A percentile compares a stretch with the other conserved stretches of the same genome.
These are phyloP conservation scores for Saccharomycopsis sp. DNA, from an alignment of 805 yeast species.

Conservation along the genomic window DNA sequence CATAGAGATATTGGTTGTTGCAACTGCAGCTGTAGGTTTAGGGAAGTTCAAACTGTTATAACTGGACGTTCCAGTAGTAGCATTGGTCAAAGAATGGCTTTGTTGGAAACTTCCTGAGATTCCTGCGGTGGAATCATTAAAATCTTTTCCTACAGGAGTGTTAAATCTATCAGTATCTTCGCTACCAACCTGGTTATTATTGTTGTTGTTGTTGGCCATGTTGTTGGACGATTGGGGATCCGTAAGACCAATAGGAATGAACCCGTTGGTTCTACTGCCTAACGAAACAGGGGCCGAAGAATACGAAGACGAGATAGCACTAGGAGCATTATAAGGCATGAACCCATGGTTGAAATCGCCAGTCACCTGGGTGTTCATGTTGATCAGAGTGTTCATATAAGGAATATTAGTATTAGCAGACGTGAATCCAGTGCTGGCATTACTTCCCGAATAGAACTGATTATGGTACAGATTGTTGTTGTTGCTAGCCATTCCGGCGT, in stretches of 20 bases:
- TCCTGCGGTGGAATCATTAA: slow-evolving; percentile 8
- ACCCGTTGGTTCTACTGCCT: slow-evolving; percentile 23
- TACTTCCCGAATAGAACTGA: slow-evolving; percentile 5
- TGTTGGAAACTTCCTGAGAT: slow-evolving; percentile 4
- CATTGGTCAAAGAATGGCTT: neutral
- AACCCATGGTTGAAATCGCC: slow-evolving; percentile 21
- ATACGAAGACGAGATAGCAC: slow-evolving; percentile 41
- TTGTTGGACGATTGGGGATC: slow-evolving; percentile 6
- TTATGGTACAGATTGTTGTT: slow-evolving; percentile 7
- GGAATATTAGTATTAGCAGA: slow-evolving; percentile 25
- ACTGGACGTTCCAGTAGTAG: neutral
- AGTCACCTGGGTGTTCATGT: neutral
- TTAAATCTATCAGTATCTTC: neutral
- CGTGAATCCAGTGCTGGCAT: neutral
- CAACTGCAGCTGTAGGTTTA: slow-evolving; percentile 40
- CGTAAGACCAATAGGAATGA: slow-evolving; percentile 17
- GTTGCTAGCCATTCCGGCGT: neutral
- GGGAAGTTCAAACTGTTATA: slow-evolving; percentile 23
- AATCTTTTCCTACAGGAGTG: neutral
- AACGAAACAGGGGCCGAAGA: slow-evolving; percentile 29
- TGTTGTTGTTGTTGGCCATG: slow-evolving; percentile 4
- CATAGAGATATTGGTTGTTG: slow-evolving; percentile 44
- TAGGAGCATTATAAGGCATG: slow-evolving; percentile 41
- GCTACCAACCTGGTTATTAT: slow-evolving; percentile 10
- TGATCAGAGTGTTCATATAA: slow-evolving; percentile 22